These are phyloP conservation scores for Candida tallmaniae DNA, from an alignment of 805 yeast species.

Conservation along the genomic window DNA sequence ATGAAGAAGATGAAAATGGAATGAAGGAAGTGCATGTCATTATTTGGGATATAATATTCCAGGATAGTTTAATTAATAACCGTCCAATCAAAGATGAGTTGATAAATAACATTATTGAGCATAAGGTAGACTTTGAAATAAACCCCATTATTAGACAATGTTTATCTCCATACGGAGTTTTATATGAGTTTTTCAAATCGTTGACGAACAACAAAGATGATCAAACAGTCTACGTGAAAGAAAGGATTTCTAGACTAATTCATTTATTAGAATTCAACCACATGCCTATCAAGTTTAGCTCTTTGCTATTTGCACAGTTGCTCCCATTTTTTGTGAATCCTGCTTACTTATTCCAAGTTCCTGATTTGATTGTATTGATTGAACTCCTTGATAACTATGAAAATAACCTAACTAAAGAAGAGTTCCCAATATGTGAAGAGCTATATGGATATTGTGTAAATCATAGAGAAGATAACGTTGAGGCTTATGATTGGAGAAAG, in stretches of 20 bases:
- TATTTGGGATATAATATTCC: slow-evolving; percentile 60
- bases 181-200: slow-evolving; percentile 45
- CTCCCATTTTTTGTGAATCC: slow-evolving; percentile 33
- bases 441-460: slow-evolving; percentile 24
- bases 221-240: slow-evolving; percentile 12
- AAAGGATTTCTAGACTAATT: slow-evolving; percentile 40
- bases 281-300: slow-evolving; percentile 45
- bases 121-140: slow-evolving; percentile 30
- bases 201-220: slow-evolving; percentile 15
- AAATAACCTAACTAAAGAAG: slow-evolving; percentile 16
- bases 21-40: slow-evolving; percentile 45
- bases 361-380: slow-evolving; percentile 31
- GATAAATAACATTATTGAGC: slow-evolving; percentile 44
- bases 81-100: slow-evolving; percentile 53
- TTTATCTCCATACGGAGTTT: slow-evolving; percentile 65
- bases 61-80: slow-evolving; percentile 50
- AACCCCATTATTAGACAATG: slow-evolving; percentile 63
- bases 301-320: slow-evolving; percentile 47
- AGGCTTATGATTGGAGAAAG: slow-evolving; percentile 35
- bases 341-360: slow-evolving; percentile 17
- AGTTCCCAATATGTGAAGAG: slow-evolving; percentile 24
- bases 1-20: slow-evolving; percentile 17
- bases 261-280: slow-evolving; percentile 42
- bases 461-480: slow-evolving; percentile 12
- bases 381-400: slow-evolving; percentile 38